Evolutionary conservation across 2,329 filamentous ascomycete genomes (phyloP), one percentile per base, ranked within the genome.

Genomic region (Colletotrichum tropicicola): DNA sequence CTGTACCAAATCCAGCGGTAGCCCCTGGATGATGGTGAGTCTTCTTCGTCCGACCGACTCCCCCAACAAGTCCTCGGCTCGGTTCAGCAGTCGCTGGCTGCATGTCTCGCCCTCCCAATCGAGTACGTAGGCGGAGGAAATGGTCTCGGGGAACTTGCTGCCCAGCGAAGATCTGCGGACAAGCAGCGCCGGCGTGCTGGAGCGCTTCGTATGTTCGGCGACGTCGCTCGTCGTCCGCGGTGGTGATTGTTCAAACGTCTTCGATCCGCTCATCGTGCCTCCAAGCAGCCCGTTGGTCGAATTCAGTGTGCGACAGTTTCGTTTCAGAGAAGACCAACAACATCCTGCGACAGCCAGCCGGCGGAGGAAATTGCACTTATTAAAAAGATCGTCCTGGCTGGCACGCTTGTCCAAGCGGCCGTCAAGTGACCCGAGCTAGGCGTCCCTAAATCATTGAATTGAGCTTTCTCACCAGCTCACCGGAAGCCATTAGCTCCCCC

Each of bases 351-450:
- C 32, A 45, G 27, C 35, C 44, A 27, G 43, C 23, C 30, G 9
- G 39, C 41, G 23, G 60, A 37, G 35, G 43, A 65, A 41, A 48
- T 54, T 49, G 41, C 23, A 21, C 7, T 53, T 45, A 55, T 55
- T 45, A 55, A 51, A 48, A 41, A 37, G 21, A 17, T 27, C 6
- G 30, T 21, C 47, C 19, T 39, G 35, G 30, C 62, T n/a, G 32
- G 21, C 12, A 59, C 28, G 45, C 37, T 47, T 62, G 44, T 45
- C 35, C 39, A 51, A 7, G n/a, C 7, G 28, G 12, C 19, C 30
- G 44, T 65, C 62, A 65, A 65, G 49, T 65, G 62, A 62, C 62
- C 58, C 27, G 51, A 43, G 44, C 62, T 65, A 65, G 30, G 35
- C 28, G 43, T 48, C 28, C 21, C 21, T 12, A 17, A 57, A 57